phyloP scores from a whole-genome alignment of 1,284 basidiomycete genomes.

The Polyporus tsugae region DNA sequence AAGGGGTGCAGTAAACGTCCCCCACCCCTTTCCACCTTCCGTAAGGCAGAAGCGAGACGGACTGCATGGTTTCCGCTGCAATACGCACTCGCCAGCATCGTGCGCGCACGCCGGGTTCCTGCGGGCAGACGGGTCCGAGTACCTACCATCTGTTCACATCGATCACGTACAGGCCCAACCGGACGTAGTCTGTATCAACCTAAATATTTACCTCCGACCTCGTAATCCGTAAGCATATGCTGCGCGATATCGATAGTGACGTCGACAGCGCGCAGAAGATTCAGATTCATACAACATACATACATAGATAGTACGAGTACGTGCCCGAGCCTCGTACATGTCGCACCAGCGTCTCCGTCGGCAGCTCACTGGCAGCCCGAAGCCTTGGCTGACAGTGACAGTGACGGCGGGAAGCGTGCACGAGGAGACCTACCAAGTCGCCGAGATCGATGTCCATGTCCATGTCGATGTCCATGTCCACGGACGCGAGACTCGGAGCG shows the following conservation, averaged over 20 bases:
- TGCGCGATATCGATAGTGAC: background rate
- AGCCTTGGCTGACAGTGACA: background rate
- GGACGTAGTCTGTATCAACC: background rate
- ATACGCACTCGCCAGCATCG: background rate
- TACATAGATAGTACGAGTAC: no score
- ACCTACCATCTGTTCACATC: background rate
- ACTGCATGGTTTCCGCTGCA: background rate
- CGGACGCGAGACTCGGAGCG: background rate
- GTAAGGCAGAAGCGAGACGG: slow-evolving; percentile 4
- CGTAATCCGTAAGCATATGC: background rate
- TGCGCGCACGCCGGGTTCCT: background rate
- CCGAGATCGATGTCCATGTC: background rate
- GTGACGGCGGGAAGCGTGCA: slow-evolving; percentile 1
- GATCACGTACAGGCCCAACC: background rate
- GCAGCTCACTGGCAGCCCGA: slow-evolving; percentile 2
- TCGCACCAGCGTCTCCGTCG: background rate
- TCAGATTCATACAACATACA: no score
- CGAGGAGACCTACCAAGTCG: slow-evolving; percentile 7
- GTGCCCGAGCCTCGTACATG: background rate
- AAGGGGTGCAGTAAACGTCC: background rate
- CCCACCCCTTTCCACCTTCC: slow-evolving; percentile 1
- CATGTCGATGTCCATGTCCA: background rate
- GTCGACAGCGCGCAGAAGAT: background rate
- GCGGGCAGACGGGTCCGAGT: background rate
- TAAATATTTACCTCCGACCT: background rate